Evolutionary conservation across 2,329 filamentous ascomycete genomes (phyloP).

Genomic region (Pseudogymnoascus sp.): DNA sequence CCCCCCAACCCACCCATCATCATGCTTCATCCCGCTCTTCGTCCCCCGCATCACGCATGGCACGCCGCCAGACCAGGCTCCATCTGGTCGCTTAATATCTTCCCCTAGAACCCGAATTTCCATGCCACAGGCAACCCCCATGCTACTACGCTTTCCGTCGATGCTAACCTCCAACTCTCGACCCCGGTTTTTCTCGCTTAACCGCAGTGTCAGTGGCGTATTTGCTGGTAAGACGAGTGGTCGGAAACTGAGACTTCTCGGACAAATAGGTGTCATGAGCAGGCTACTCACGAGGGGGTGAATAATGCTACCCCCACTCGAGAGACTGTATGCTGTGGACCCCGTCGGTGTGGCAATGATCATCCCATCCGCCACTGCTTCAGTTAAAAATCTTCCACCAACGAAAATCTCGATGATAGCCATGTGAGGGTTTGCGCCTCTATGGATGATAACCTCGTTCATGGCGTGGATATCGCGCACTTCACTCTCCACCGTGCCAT

Average conservation of each 20-base stretch:
- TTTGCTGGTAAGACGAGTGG: slow-evolving; percentile 83
- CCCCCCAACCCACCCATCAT: slow-evolving; percentile 95
- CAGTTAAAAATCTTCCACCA: slow-evolving; percentile 80
- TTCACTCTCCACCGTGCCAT: slow-evolving; percentile 25
- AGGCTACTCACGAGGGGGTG: slow-evolving; percentile 86
- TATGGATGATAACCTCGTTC: slow-evolving; percentile 91
- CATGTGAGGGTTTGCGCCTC: slow-evolving; percentile 81
- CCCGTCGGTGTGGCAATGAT: slow-evolving; percentile 90
- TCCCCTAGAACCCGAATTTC: slow-evolving; percentile 88
- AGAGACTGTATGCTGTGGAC: slow-evolving; percentile 92
- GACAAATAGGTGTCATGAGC: slow-evolving; percentile 88
- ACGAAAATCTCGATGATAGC: slow-evolving; percentile 88
- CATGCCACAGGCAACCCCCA: slow-evolving; percentile 62
- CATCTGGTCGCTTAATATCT: slow-evolving; percentile 46
- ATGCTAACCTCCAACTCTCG: slow-evolving; percentile 71
- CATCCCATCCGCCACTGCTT: slow-evolving; percentile 91
- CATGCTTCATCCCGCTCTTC: slow-evolving; percentile 44
- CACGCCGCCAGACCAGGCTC: slow-evolving; percentile 64
- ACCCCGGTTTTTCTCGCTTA: slow-evolving; percentile 73
- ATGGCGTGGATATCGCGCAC: slow-evolving; percentile 54
- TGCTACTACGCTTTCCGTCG: slow-evolving; percentile 59
- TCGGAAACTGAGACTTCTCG: slow-evolving; percentile 82
- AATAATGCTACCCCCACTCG: slow-evolving; percentile 83
- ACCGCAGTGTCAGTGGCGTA: slow-evolving; percentile 69
- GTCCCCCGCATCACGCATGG: slow-evolving; percentile 75